phyloP scores from a whole-genome alignment of 1,284 basidiomycete genomes.

The Ceratorhiza oryzae-sativae region DNA sequence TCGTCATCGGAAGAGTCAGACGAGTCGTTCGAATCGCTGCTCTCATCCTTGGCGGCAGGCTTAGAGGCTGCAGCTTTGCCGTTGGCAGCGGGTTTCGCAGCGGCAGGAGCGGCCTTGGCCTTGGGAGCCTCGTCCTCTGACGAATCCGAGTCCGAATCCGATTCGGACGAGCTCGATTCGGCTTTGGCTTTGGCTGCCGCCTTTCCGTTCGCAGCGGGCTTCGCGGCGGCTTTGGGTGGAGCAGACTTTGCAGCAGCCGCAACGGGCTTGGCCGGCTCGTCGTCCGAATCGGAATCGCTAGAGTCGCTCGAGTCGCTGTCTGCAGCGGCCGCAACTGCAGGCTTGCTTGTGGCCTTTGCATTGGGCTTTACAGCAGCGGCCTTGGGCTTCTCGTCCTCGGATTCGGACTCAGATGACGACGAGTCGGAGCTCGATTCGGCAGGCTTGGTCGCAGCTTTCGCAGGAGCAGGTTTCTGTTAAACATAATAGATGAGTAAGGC shows the following conservation, averaged over 20 bases:
- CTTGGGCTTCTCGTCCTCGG: conserved; percentile 35
- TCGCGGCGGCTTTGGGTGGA: not conserved
- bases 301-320: conserved; percentile 38
- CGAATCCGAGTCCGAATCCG: conserved; percentile 38
- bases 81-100: not conserved
- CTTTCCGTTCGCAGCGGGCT: not conserved
- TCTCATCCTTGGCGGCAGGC: conserved; percentile 35
- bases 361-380: conserved; percentile 30
- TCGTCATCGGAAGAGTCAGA: conserved; percentile 46
- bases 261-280: conserved; percentile 46
- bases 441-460: conserved; percentile 39
- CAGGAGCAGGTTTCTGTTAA: conserved; percentile 23
- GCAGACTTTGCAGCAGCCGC: conserved; percentile 16
- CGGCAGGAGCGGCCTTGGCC: conserved; percentile 38
- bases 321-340: conserved; percentile 41
- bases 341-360: conserved; percentile 34
- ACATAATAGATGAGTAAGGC: not conserved
- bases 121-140: conserved; percentile 45
- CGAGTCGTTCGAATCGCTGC: conserved; percentile 40
- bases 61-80: conserved; percentile 10
- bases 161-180: conserved; percentile 28
- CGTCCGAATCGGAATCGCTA: conserved; percentile 40
- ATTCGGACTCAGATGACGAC: conserved; percentile 37
- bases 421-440: conserved; percentile 16
- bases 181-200: conserved; percentile 4